phyloP scores from a whole-genome alignment of 2,329 filamentous ascomycete genomes.

The Trichoderma harzianum region DNA sequence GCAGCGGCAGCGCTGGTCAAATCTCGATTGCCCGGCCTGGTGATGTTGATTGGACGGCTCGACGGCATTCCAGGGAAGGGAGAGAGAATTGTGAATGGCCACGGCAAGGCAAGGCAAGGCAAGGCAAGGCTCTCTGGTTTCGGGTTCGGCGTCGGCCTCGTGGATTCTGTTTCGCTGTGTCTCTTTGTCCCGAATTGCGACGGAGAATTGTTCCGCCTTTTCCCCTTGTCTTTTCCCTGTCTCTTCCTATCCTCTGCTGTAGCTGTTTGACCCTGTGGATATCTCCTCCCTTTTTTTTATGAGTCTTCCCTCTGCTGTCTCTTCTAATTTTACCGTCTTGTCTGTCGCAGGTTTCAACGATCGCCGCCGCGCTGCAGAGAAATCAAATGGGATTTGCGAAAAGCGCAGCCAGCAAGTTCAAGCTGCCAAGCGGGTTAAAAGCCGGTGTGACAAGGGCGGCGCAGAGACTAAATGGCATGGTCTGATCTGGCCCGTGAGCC shows the following conservation, averaged over 20 bases:
- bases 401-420: background rate
- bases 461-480: conserved; percentile 10
- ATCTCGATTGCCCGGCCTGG: conserved; percentile 3
- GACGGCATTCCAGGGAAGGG: conserved; percentile 10
- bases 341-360: background rate
- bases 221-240: background rate
- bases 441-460: background rate
- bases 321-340: background rate
- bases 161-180: background rate
- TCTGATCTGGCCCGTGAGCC: conserved; percentile 14
- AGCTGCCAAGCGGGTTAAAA: background rate
- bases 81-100: background rate
- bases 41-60: background rate
- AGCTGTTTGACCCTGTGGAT: background rate
- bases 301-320: background rate
- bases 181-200: background rate
- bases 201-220: conserved; percentile 16
- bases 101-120: background rate
- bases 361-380: too few relatives aligned
- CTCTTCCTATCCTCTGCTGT: background rate
- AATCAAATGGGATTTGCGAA: too few relatives aligned
- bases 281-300: background rate
- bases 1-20: background rate
- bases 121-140: too few relatives aligned
- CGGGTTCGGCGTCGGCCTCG: background rate